Evolutionary conservation across 2,329 filamentous ascomycete species (phyloP), one percentile per base, ranked within the genome.

Genomic region (Calcarisporium arbuscula): DNA sequence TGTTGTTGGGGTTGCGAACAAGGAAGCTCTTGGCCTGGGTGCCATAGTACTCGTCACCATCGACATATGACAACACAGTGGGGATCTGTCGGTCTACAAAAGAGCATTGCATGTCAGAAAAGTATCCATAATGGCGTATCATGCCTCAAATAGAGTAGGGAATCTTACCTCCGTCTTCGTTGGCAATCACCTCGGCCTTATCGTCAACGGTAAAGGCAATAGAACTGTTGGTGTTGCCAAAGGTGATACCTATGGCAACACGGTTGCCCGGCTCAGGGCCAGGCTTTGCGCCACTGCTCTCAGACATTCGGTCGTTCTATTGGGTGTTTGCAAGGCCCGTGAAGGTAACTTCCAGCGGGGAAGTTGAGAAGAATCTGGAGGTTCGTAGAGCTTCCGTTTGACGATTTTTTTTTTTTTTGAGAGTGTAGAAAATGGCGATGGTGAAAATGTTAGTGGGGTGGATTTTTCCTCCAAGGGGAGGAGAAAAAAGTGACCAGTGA

Each of bases 221-320:
- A 41, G 88, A 95, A 69, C 87, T 94, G 80, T 95, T 94, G 43
- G 88, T 89, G 72, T 96, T 98, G 67, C 92, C 92, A 72, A 96
- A 95, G 49, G 89, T 85, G 58, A 98, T 88, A 61, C 92, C 92
- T 65, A 98, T 96, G 58, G 83, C 86, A 53, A 73, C 70, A 52
- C 77, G 72, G 50, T 80, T 70, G 49, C 63, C 65, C 33, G 77
- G 75, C 62, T 70, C 64, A 41, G 64, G 57, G 54, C 60, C 65
- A 46, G 62, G 41, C 54, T 62, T 61, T 39, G 53, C 53, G 39
- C 56, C 58, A 45, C 54, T 60, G 50, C 63, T 66, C 40, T 68
- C 66, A 60, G 64, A 63, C 70, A 73, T 73, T 41, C 48, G 45
- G 36, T 29, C 32, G 19, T 26, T 15, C 12, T 5, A 28, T 28